A percentile compares a stretch with the other conserved stretches of the same genome.
Evolutionary conservation across 305 asterid genomes (phyloP).

Genomic region (Withania somnifera): DNA sequence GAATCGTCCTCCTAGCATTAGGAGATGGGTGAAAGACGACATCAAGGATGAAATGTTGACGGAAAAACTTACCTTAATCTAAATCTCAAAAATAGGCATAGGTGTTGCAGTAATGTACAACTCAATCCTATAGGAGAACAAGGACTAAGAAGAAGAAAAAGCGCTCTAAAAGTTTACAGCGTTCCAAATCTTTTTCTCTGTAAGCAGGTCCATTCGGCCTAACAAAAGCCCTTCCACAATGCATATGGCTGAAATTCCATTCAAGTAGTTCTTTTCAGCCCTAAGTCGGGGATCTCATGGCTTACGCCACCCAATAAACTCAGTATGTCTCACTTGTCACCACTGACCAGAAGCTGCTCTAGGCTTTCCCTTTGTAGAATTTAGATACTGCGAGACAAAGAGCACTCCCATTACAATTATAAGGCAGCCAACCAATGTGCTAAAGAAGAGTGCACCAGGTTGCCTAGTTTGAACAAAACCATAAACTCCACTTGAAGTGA

Average conservation of each 20-base stretch:
- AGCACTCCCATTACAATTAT: conserved; percentile 81
- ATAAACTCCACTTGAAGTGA: conserved; percentile 76
- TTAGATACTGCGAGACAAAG: conserved; percentile 75
- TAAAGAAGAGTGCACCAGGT: conserved; percentile 95
- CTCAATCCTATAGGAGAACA: background rate
- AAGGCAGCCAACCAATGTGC: conserved; percentile 93
- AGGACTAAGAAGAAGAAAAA: background rate
- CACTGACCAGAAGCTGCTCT: conserved; percentile 44
- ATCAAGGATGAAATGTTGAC: background rate
- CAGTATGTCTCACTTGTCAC: conserved; percentile 16
- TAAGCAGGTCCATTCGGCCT: background rate
- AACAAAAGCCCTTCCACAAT: background rate
- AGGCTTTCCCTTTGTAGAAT: conserved; percentile 74
- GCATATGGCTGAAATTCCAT: background rate
- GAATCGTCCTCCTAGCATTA: background rate
- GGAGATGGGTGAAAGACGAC: background rate
- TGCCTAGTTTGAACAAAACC: conserved; percentile 96
- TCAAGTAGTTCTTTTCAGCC: background rate
- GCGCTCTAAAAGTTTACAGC: background rate
- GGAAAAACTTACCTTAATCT: background rate
- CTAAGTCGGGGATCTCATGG: background rate
- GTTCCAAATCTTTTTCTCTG: background rate
- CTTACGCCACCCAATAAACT: background rate
- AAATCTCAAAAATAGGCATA: background rate
- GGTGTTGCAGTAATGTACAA: background rate